A percentile compares a stretch with the other conserved stretches of the same genome.
Evolutionary conservation across 2,329 filamentous ascomycete genomes (phyloP).

Genomic region (Aureobasidium sp.): DNA sequence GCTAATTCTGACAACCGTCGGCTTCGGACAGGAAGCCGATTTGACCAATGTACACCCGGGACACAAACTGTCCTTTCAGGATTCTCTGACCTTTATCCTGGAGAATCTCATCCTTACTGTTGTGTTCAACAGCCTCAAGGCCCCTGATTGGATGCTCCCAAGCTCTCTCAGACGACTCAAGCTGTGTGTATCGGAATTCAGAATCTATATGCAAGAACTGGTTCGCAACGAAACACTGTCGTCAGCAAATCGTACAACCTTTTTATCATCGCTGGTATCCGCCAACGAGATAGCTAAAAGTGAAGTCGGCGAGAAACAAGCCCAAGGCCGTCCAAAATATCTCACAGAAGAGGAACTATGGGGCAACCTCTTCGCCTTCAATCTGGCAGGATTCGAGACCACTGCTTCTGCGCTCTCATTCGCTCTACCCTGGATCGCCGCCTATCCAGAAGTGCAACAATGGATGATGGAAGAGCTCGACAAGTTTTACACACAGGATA

Average conservation of each 20-base stretch:
- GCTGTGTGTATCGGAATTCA: not conserved
- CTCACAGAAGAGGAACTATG: conserved; percentile 35
- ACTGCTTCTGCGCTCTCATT: conserved; percentile 46
- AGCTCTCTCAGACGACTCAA: not conserved
- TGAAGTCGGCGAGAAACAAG: not conserved
- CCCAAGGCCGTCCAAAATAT: not conserved
- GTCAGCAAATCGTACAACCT: conserved; percentile 14
- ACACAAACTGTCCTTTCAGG: not conserved
- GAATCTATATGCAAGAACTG: conserved; percentile 18
- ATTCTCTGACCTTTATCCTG: not conserved
- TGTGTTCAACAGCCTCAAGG: not conserved
- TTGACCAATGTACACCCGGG: not conserved
- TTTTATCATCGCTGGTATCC: not conserved
- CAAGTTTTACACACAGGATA: conserved; percentile 25
- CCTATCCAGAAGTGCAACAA: conserved; percentile 26
- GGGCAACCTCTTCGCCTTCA: conserved; percentile 44
- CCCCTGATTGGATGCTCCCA: not conserved
- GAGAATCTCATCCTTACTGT: not conserved
- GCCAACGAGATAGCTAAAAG: not conserved
- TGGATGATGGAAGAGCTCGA: conserved; percentile 47
- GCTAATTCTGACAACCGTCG: not conserved
- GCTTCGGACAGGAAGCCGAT: not conserved
- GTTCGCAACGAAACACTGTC: conserved; percentile 21
- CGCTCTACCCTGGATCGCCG: conserved; percentile 24
- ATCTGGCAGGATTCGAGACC: conserved; percentile 42